A percentile compares a stretch with the other conserved stretches of the same genome.
Conservation (phyloP, 2,329 filamentous ascomycete species). For the Thelonectria olida region DNA sequence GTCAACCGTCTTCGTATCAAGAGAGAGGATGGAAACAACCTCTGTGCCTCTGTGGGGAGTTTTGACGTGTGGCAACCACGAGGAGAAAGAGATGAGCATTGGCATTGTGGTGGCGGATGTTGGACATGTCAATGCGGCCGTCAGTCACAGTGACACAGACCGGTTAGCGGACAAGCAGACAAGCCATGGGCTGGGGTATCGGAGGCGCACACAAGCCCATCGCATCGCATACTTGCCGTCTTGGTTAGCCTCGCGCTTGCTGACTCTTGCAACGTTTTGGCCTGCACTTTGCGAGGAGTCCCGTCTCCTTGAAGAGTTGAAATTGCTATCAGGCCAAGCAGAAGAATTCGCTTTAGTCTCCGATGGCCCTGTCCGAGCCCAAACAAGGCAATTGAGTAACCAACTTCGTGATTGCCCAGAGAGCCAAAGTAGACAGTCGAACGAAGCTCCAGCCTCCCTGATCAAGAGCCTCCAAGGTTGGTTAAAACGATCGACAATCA, state of each 20-base stretch:
- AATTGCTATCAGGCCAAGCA: not conserved
- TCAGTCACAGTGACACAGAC: not conserved
- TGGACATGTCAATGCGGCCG: not conserved
- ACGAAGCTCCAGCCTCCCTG: not conserved
- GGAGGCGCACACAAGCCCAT: conserved; percentile 7
- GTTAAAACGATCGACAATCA: conserved; percentile 16
- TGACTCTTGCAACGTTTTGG: not conserved
- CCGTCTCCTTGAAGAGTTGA: no score
- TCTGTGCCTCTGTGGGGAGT: not conserved
- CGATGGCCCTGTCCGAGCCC: not conserved
- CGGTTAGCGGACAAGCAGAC: conserved; percentile 10
- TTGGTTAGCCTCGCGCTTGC: not conserved
- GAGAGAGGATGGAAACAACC: not conserved
- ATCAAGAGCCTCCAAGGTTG: not conserved
- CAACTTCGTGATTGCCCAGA: not conserved
- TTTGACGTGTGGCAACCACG: conserved; percentile 17
- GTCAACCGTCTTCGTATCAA: conserved; percentile 5
- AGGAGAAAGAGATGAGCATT: not conserved
- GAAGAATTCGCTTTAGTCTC: not conserved
- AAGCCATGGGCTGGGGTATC: conserved; percentile 20
- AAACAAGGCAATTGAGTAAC: no score
- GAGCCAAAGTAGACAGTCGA: not conserved
- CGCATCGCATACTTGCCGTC: not conserved
- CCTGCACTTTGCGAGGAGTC: not conserved
- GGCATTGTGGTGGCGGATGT: not conserved